Evolutionary conservation across 2,329 filamentous ascomycete genomes (phyloP).

Genomic region (Ceratocystis alfenasii): DNA sequence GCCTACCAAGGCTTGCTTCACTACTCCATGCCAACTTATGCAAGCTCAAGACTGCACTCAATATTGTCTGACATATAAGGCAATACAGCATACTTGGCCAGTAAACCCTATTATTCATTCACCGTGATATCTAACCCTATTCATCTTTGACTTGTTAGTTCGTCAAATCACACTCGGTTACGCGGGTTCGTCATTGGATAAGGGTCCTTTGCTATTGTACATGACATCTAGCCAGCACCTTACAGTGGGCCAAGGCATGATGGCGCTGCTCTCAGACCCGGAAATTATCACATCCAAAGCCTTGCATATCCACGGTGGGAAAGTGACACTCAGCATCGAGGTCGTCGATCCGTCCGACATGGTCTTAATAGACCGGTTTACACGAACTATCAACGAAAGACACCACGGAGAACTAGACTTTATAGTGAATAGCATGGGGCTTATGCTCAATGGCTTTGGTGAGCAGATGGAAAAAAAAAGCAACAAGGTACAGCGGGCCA

Average conservation of each 20-base stretch:
- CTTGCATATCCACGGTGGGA: slow-evolving; percentile 9
- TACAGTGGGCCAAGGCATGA: slow-evolving; percentile 4
- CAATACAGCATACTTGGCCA: not conserved
- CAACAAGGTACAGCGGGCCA: too few relatives aligned
- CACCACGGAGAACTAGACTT: slow-evolving; percentile 12
- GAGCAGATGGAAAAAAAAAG: not conserved
- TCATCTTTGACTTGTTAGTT: not conserved
- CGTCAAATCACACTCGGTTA: slow-evolving; percentile 13
- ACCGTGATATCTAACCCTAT: not conserved
- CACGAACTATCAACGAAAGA: slow-evolving; percentile 6
- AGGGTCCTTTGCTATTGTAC: slow-evolving; percentile 8
- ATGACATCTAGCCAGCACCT: slow-evolving; percentile 8
- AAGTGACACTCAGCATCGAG: slow-evolving; percentile 12
- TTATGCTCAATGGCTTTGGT: slow-evolving; percentile 1
- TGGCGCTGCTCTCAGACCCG: not conserved
- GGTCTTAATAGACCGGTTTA: slow-evolving; percentile 9
- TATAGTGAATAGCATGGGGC: slow-evolving; percentile 4
- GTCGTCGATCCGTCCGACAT: slow-evolving; percentile 9
- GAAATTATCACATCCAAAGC: not conserved
- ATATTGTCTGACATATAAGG: not conserved
- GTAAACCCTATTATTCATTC: not conserved
- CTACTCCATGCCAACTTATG: not conserved
- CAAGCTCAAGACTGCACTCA: not conserved
- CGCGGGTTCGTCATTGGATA: not conserved
- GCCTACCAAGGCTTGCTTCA: not conserved